Evolutionary conservation across 345 rosid species (phyloP).

Genomic region (Sapria himalayana): DNA sequence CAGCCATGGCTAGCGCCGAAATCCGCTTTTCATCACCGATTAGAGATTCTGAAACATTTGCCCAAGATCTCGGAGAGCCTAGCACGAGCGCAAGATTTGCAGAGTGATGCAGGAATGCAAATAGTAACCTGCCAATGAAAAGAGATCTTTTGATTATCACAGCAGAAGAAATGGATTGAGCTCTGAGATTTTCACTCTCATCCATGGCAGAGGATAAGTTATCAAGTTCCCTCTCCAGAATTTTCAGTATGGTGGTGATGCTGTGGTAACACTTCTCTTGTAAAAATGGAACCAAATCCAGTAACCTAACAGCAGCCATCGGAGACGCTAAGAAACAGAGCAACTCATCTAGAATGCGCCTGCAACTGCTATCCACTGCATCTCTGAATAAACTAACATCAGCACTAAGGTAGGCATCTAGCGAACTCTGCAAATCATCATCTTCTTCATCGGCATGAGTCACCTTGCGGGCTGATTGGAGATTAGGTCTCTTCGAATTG

Average conservation of each 20-base stretch:
- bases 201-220: conserved; percentile 28
- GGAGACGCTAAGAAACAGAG: conserved; percentile 84
- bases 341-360: conserved; percentile 56
- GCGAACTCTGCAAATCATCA: conserved; percentile 57
- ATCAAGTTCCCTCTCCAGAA: conserved; percentile 53
- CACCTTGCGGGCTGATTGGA: conserved; percentile 23
- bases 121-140: conserved; percentile 78
- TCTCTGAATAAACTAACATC: conserved; percentile 74
- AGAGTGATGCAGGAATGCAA: conserved; percentile 65
- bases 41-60: conserved; percentile 26
- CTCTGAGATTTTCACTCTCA: conserved; percentile 20
- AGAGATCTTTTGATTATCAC: conserved; percentile 69
- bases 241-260: conserved; percentile 38
- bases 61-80: conserved; percentile 95
- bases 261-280: conserved; percentile 70
- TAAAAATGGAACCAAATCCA: conserved; percentile 54
- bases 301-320: conserved; percentile 62
- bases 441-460: conserved; percentile 31
- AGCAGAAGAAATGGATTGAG: conserved; percentile 23
- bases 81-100: conserved; percentile 62
- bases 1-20: conserved; percentile 59
- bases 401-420: conserved; percentile 72
- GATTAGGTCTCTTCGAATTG: conserved; percentile 31
- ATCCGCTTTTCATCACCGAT: conserved; percentile 41
- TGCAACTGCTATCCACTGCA: conserved; percentile 63